Percentiles rank a stretch among this genome's conserved stretches.
These are phyloP conservation scores for Trametes sp. DNA, from an alignment of 1,284 basidiomycete species.

Conservation along the genomic window DNA sequence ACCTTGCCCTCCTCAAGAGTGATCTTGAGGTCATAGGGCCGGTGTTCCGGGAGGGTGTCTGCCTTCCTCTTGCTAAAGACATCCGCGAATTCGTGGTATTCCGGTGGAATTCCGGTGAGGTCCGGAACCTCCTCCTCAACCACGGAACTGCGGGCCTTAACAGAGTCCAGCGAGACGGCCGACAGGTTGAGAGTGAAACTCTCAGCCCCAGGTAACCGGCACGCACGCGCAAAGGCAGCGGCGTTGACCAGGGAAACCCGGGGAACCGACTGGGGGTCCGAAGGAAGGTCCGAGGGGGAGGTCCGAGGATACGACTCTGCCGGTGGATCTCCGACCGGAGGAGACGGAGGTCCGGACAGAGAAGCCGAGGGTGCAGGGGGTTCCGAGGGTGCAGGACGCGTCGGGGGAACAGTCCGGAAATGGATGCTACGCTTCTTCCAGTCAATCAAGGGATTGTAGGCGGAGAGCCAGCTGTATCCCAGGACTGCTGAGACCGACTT, in stretches of 20 bases:
- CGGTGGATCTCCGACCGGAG: no score
- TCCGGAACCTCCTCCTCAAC: slow-evolving; percentile 34
- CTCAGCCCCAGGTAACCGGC: slow-evolving; percentile 13
- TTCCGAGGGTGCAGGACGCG: slow-evolving; percentile 4
- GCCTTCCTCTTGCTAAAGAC: slow-evolving; percentile 24
- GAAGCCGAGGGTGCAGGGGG: neutral
- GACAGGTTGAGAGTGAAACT: slow-evolving; percentile 17
- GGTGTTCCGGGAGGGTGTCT: slow-evolving; percentile 24
- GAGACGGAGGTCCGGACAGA: neutral
- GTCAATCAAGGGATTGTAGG: slow-evolving; percentile 30
- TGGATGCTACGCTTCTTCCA: slow-evolving; percentile 24
- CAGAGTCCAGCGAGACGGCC: neutral
- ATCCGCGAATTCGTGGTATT: slow-evolving; percentile 25
- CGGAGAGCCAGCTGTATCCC: slow-evolving; percentile 28
- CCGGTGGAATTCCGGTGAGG: slow-evolving; percentile 23
- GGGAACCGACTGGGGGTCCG: slow-evolving; percentile 1
- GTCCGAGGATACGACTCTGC: no score
- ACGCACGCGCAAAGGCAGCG: slow-evolving; percentile 20
- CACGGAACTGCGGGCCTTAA: neutral
- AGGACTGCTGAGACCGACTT: slow-evolving; percentile 19
- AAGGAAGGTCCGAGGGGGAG: neutral
- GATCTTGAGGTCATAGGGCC: slow-evolving; percentile 24
- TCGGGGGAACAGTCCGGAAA: slow-evolving; percentile 13
- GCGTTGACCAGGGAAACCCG: slow-evolving; percentile 20
- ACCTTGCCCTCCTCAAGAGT: slow-evolving; percentile 22